Evolutionary conservation across 164 flowering plant species (phyloP).

Genomic region (Dillenia suffruticosa): DNA sequence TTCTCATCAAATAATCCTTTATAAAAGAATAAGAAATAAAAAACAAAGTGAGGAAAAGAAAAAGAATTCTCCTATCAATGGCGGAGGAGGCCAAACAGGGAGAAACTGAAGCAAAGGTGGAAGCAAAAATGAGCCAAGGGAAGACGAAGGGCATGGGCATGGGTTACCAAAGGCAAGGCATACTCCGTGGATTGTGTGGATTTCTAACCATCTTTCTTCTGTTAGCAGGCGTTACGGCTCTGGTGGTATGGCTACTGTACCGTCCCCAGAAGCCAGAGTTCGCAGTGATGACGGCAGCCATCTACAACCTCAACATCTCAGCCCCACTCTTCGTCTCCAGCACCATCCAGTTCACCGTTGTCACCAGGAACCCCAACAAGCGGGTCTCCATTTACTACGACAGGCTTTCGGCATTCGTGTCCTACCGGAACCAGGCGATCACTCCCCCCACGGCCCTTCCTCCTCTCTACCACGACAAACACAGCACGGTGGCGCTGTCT

Average conservation of each 20-base stretch:
- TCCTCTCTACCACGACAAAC: slow-evolving; percentile 39
- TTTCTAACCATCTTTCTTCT: slow-evolving; percentile 40
- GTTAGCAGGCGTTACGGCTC: slow-evolving; percentile 47
- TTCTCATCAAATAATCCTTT: too few relatives aligned
- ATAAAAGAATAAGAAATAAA: too few relatives aligned
- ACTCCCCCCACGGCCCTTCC: slow-evolving; percentile 60
- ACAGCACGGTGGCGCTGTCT: slow-evolving; percentile 55
- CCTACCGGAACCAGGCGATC: slow-evolving; percentile 55
- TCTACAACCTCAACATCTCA: slow-evolving; percentile 54
- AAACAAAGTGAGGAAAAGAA: too few relatives aligned
- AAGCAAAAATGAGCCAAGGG: slow-evolving; percentile 5
- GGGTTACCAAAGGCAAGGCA: neutral
- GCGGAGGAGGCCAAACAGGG: too few relatives aligned
- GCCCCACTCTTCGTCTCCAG: slow-evolving; percentile 45
- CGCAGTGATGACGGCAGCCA: slow-evolving; percentile 55
- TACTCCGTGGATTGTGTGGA: slow-evolving; percentile 20
- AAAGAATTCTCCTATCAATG: too few relatives aligned
- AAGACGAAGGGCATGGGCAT: neutral
- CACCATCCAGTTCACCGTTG: slow-evolving; percentile 70
- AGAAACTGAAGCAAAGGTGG: too few relatives aligned
- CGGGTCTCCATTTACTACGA: slow-evolving; percentile 58
- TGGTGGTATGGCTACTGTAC: slow-evolving; percentile 62
- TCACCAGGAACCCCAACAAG: slow-evolving; percentile 66
- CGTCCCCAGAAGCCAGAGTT: slow-evolving; percentile 69
- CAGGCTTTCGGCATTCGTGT: slow-evolving; percentile 43